Conservation (phyloP, 805 yeast species). For the Wickerhamiella siamensis region DNA sequence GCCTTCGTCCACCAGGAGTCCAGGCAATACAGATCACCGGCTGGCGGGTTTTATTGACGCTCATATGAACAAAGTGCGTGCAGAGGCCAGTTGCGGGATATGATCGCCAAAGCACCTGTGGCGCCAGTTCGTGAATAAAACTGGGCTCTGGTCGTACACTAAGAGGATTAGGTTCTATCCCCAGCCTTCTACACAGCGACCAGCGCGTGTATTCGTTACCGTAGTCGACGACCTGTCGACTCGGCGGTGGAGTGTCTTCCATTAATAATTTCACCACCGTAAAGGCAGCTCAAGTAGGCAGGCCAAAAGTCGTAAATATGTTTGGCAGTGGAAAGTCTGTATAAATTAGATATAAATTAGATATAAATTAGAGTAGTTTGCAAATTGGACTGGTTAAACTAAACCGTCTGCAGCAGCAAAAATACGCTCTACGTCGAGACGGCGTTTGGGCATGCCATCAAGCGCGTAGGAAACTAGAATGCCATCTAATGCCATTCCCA, state of each 20-base stretch:
- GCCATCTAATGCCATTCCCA: constrained; percentile 26
- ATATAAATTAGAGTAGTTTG: too few relatives aligned
- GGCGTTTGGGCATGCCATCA: constrained; percentile 19
- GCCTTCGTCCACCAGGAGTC: constrained; percentile 93
- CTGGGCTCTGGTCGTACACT: constrained; percentile 53
- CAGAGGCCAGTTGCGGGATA: constrained; percentile 48
- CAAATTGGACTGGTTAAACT: too few relatives aligned
- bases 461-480: constrained; percentile 26
- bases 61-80: constrained; percentile 76
- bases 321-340: too few relatives aligned
- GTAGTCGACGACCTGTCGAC: constrained; percentile 38
- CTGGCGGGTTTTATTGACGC: constrained; percentile 83
- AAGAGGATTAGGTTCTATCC: constrained; percentile 11
- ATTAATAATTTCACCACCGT: neutral
- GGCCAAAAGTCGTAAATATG: too few relatives aligned
- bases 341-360: too few relatives aligned
- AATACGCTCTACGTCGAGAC: constrained; percentile 23
- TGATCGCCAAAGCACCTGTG: constrained; percentile 44
- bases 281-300: neutral
- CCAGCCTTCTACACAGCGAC: constrained; percentile 32
- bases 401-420: constrained; percentile 4
- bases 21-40: constrained; percentile 81
- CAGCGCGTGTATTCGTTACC: constrained; percentile 62
- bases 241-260: neutral
- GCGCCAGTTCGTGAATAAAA: constrained; percentile 42